Conservation (phyloP, 495 filamentous ascomycete genomes). For the Glonium stellatum region DNA sequence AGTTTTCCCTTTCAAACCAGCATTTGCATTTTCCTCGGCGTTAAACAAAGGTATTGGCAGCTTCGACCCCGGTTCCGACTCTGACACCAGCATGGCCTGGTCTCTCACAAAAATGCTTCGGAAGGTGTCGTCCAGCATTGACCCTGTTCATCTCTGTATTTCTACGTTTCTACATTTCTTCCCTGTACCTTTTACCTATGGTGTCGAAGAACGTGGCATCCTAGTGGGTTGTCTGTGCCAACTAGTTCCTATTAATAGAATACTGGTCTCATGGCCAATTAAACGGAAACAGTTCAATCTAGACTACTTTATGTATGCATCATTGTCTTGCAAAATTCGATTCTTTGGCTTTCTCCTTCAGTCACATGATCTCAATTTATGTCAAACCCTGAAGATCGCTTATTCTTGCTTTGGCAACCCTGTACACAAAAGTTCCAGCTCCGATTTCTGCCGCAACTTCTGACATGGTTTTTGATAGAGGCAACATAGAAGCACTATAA, state of each 20-base stretch:
- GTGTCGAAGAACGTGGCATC: background rate
- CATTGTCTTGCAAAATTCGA: no score
- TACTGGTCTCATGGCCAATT: background rate
- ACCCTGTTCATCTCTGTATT: background rate
- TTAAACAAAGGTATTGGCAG: background rate
- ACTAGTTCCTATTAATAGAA: background rate
- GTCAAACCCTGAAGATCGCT: no score
- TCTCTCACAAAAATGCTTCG: background rate
- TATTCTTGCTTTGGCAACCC: no score
- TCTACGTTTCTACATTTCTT: background rate
- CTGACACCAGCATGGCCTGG: background rate
- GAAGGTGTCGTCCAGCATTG: background rate
- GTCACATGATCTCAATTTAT: no score
- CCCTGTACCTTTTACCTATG: background rate
- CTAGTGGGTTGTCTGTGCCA: background rate
- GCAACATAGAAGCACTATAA: no score
- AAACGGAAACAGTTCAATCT: no score
- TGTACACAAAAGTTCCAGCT: no score
- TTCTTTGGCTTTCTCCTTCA: no score
- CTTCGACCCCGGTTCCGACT: no score
- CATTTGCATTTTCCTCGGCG: background rate
- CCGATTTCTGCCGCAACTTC: no score
- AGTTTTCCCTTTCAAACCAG: background rate
- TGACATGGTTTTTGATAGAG: no score
- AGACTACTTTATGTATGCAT: no score